Evolutionary conservation across 345 rosid species (phyloP).

Genomic region (Combretum micranthum): DNA sequence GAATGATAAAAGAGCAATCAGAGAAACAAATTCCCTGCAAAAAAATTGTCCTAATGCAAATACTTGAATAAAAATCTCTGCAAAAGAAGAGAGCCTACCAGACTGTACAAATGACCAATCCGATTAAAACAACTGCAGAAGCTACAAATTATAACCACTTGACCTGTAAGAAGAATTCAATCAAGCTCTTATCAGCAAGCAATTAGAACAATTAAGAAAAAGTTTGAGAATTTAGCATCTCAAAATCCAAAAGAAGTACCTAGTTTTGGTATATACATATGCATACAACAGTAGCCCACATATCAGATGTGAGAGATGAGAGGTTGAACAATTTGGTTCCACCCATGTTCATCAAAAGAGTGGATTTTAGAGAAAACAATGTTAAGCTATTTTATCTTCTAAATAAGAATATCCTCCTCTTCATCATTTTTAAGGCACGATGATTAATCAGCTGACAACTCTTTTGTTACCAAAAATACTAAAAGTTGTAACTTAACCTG

Average conservation of each 20-base stretch:
- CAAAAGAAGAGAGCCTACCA: conserved; percentile 17
- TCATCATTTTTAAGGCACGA: no score
- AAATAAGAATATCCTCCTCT: no score
- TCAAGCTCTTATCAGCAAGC: background rate
- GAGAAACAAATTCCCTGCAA: no score
- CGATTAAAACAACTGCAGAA: conserved; percentile 30
- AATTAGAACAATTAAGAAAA: background rate
- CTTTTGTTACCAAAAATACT: no score
- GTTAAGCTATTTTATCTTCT: no score
- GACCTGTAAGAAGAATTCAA: conserved; percentile 25
- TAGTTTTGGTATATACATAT: conserved; percentile 39
- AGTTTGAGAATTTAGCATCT: background rate
- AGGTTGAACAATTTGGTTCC: conserved; percentile 58
- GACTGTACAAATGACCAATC: conserved; percentile 36
- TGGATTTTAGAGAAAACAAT: background rate
- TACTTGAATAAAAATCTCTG: no score
- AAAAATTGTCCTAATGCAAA: no score
- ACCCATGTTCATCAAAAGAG: conserved; percentile 26
- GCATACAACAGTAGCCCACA: conserved; percentile 56
- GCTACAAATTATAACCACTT: conserved; percentile 54
- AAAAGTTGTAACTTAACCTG: no score
- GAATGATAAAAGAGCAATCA: background rate
- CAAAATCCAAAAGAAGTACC: conserved; percentile 17
- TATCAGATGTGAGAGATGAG: conserved; percentile 46
- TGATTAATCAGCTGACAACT: no score